Conservation (phyloP, 164 flowering plant genomes). For the Vitis labrusca region DNA sequence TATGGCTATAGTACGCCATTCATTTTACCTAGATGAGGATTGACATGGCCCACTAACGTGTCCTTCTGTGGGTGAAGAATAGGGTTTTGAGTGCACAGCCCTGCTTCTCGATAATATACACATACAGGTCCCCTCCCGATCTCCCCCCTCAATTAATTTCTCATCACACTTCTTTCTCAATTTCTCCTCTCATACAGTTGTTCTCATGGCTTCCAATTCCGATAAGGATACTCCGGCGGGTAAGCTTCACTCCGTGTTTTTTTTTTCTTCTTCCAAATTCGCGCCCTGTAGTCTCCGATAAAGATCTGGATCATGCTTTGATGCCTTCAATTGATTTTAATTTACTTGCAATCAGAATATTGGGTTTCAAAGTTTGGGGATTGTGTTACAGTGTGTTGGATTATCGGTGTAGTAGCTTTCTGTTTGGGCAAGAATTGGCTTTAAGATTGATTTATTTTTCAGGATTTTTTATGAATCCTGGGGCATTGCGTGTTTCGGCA, state of each 20-base stretch:
- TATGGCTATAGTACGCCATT: background rate
- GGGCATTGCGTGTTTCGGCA: no score
- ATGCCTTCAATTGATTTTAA: background rate
- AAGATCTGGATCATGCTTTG: no score
- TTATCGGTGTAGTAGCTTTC: no score
- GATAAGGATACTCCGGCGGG: slow-evolving; percentile 27
- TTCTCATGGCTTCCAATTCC: slow-evolving; percentile 32
- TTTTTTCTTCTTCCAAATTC: background rate
- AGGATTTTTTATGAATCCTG: no score
- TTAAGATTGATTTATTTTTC: no score
- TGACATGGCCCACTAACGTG: slow-evolving; percentile 19
- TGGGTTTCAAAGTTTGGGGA: no score
- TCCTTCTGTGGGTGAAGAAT: background rate
- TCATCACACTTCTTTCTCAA: no score
- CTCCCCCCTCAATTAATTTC: background rate
- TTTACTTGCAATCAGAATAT: no score
- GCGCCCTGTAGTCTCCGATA: background rate
- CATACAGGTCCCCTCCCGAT: background rate
- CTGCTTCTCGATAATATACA: background rate
- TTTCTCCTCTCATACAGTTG: slow-evolving; percentile 6
- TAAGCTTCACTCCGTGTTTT: background rate
- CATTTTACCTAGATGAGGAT: slow-evolving; percentile 16
- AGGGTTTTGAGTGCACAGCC: background rate
- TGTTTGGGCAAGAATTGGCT: no score
- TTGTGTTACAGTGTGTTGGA: no score